Conservation (phyloP, 805 yeast species). For the Peterozyma toletana region DNA sequence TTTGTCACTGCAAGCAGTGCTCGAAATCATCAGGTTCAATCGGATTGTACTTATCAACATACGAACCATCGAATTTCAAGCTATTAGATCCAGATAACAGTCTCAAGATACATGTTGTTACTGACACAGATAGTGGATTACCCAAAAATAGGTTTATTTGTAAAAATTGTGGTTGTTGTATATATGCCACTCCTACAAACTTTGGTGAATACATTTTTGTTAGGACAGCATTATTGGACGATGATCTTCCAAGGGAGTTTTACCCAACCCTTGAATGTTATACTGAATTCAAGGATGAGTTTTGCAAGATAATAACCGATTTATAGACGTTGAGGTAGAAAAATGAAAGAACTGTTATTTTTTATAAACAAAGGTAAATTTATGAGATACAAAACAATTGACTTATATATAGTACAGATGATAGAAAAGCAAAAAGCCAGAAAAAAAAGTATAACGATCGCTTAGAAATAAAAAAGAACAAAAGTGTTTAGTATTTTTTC, state of each 20-base stretch:
- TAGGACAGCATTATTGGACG: constrained; percentile 2
- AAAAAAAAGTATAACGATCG: no score
- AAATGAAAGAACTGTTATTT: no score
- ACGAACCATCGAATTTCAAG: not conserved
- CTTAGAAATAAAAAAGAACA: no score
- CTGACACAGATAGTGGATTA: not conserved
- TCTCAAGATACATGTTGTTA: not conserved
- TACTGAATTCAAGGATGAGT: not conserved
- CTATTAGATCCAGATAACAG: not conserved
- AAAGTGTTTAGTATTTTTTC: no score
- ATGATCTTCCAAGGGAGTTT: constrained; percentile 1
- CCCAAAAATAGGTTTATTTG: not conserved
- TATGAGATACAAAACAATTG: no score
- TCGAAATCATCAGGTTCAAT: not conserved
- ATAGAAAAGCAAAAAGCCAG: no score
- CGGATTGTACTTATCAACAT: not conserved
- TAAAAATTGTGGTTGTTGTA: not conserved
- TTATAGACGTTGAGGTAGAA: no score
- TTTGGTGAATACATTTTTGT: not conserved
- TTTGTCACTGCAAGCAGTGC: not conserved
- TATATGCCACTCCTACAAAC: not conserved
- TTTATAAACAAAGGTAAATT: no score
- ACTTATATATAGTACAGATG: no score
- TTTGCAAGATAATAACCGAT: not conserved
- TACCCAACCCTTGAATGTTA: not conserved